A percentile compares a stretch with the other conserved stretches of the same genome.
phyloP scores from a whole-genome alignment of 108 stramenopile genomes.

The Pseudonitzschia pungens region DNA sequence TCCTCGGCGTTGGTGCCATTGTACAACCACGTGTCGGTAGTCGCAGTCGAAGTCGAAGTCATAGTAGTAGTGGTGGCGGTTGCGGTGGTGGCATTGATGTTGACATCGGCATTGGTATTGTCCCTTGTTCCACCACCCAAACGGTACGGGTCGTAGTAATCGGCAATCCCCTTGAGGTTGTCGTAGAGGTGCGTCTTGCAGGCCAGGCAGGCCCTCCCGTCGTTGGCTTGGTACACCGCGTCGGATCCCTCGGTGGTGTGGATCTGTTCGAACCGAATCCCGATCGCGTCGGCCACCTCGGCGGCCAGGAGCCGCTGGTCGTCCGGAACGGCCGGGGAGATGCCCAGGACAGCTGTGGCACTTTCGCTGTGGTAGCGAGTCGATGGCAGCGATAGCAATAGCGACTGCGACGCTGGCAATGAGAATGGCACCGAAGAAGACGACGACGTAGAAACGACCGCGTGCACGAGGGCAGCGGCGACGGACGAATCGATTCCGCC shows the following conservation, averaged over 20 bases:
- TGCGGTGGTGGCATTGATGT: background rate
- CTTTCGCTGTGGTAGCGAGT: conserved; percentile 2
- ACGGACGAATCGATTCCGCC: conserved; percentile 93
- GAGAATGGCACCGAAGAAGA: conserved; percentile 47
- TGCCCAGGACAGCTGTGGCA: conserved; percentile 81
- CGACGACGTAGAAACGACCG: conserved; percentile 28
- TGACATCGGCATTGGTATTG: too few species aligned
- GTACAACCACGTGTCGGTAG: conserved; percentile 58
- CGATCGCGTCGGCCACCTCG: conserved; percentile 67
- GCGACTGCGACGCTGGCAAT: conserved; percentile 59
- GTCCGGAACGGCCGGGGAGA: conserved; percentile 80
- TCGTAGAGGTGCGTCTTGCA: conserved; percentile 95
- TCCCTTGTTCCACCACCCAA: background rate
- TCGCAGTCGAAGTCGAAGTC: background rate
- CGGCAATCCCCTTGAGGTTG: conserved; percentile 32
- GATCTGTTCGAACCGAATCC: conserved; percentile 63
- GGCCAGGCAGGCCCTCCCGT: conserved; percentile 89
- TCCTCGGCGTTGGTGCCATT: conserved; percentile 96
- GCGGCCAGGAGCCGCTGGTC: conserved; percentile 74
- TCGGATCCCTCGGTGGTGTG: conserved; percentile 78
- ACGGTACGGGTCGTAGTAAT: conserved; percentile 17
- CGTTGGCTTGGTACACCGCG: conserved; percentile 78
- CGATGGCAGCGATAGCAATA: background rate
- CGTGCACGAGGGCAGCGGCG: conserved; percentile 76
- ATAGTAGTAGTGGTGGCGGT: background rate